Evolutionary conservation across 257 asterid species (phyloP).

Genomic region (Nicotiana undulata): DNA sequence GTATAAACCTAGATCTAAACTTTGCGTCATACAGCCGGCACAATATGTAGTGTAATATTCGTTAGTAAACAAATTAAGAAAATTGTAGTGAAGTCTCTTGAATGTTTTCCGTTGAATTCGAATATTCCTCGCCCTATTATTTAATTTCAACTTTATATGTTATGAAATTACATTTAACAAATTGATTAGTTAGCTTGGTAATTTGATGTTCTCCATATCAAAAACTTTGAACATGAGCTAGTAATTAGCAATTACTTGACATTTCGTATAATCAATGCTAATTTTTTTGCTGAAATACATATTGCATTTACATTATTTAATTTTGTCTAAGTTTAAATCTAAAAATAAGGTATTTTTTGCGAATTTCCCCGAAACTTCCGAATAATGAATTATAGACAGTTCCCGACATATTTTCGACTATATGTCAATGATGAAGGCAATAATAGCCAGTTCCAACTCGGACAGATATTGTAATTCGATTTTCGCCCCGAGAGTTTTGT

Average conservation of each 20-base stretch:
- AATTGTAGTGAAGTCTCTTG: not conserved
- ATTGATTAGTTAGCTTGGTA: not conserved
- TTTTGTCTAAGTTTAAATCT: not conserved
- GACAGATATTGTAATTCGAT: not conserved
- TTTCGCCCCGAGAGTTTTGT: not conserved
- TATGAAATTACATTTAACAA: not conserved
- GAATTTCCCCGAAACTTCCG: not conserved
- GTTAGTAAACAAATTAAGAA: too few species aligned
- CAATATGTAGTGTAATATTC: too few species aligned
- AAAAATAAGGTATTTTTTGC: not conserved
- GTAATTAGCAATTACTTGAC: not conserved
- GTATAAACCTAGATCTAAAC: too few species aligned
- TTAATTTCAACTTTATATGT: not conserved
- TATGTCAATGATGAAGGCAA: not conserved
- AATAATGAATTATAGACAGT: not conserved
- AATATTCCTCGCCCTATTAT: not conserved
- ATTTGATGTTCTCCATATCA: too few species aligned
- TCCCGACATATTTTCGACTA: not conserved
- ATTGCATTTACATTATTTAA: not conserved
- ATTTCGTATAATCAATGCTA: too few species aligned
- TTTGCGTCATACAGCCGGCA: too few species aligned
- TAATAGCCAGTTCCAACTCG: not conserved
- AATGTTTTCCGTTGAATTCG: not conserved
- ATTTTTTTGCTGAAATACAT: not conserved
- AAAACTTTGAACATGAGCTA: too few species aligned